Evolutionary conservation across 768 basidiomycete species (phyloP).

Genomic region (Coprinopsis cinerea): DNA sequence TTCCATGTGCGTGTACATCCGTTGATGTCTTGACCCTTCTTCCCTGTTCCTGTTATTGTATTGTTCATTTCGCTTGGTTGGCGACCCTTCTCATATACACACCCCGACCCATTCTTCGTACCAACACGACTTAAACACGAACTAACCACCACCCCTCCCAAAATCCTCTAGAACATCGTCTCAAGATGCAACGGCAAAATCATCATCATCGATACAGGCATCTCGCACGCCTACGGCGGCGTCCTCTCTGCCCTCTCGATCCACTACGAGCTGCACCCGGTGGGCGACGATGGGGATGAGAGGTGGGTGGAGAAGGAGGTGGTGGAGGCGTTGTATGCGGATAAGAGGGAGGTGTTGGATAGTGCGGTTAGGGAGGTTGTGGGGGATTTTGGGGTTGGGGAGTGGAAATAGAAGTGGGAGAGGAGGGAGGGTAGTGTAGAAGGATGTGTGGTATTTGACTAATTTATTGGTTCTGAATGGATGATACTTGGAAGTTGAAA

Average conservation of each 20-base stretch:
- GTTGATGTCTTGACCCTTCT: too few species aligned
- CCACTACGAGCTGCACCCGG: constrained; percentile 73
- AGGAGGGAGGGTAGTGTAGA: too few species aligned
- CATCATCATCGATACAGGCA: constrained; percentile 97
- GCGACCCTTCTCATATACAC: too few species aligned
- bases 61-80: too few species aligned
- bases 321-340: constrained; percentile 58
- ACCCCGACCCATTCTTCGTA: too few species aligned
- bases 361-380: constrained; percentile 41
- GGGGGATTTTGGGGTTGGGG: constrained; percentile 31
- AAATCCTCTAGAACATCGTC: constrained; percentile 54
- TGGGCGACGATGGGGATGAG: constrained; percentile 30
- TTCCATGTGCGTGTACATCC: constrained; percentile 60
- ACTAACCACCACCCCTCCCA: not conserved
- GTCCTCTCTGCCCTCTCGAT: constrained; percentile 84
- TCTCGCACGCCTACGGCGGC: constrained; percentile 95
- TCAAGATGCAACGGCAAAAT: constrained; percentile 88
- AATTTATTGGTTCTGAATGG: too few species aligned
- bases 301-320: constrained; percentile 60
- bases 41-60: not conserved
- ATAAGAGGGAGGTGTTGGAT: constrained; percentile 45
- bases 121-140: too few species aligned
- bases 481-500: too few species aligned
- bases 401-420: too few species aligned
- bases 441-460: too few species aligned